A percentile compares a stretch with the other conserved stretches of the same genome.
Conservation (phyloP, 192 early-diverging fungal genomes). For the Mortierella alpina region DNA sequence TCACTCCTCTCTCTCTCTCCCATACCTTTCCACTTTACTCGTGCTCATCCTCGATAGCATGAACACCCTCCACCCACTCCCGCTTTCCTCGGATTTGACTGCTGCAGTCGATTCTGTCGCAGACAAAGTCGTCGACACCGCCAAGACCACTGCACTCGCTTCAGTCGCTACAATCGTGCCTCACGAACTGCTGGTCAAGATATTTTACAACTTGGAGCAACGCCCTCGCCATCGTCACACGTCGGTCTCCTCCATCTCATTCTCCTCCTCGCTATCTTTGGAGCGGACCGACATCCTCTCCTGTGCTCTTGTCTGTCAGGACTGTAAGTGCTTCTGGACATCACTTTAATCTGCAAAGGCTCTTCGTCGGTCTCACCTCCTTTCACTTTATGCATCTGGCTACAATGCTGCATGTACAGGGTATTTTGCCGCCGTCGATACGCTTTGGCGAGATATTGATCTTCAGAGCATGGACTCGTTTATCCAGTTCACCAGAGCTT, state of each 20-base stretch:
- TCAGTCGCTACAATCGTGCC: constrained; percentile 12
- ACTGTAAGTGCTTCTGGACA: constrained; percentile 27
- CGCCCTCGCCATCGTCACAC: constrained; percentile 42
- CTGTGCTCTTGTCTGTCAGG: constrained; percentile 41
- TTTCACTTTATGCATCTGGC: neutral
- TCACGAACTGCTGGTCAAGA: constrained; percentile 44
- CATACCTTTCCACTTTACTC: neutral
- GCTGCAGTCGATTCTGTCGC: neutral
- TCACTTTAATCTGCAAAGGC: neutral
- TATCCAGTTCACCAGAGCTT: constrained; percentile 24
- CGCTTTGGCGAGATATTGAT: constrained; percentile 43
- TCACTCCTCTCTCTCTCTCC: neutral
- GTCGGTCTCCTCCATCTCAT: constrained; percentile 29
- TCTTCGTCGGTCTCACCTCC: constrained; percentile 5
- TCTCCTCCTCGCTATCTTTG: constrained; percentile 25
- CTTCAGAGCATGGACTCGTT: constrained; percentile 37
- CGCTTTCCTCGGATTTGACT: neutral
- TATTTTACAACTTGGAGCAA: constrained; percentile 40
- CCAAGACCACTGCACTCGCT: neutral
- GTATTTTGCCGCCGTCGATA: constrained; percentile 50
- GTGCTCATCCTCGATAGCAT: neutral
- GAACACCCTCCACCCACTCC: neutral
- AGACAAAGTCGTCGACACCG: neutral
- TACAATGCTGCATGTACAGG: neutral
- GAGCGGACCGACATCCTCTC: constrained; percentile 25